Conservation (phyloP, 1,284 basidiomycete species). For the Exobasidium cylindrosporum region DNA sequence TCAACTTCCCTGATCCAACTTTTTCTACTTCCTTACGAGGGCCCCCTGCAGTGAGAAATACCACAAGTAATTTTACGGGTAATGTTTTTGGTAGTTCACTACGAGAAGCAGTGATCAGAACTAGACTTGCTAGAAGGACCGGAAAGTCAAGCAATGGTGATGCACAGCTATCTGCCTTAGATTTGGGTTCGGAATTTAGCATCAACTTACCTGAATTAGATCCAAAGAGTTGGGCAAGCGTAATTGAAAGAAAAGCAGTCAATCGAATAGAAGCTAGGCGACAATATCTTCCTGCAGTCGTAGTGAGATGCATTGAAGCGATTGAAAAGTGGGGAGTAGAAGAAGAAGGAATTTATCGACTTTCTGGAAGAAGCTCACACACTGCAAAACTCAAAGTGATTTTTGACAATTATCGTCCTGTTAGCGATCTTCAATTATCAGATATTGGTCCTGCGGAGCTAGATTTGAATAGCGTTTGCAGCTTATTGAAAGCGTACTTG, state of each 20-base stretch:
- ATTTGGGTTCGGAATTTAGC: conserved; percentile 14
- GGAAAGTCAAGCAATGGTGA: background rate
- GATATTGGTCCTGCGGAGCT: conserved; percentile 47
- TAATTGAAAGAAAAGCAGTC: background rate
- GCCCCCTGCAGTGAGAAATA: conserved; percentile 15
- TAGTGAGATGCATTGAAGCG: conserved; percentile 47
- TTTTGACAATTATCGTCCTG: conserved; percentile 27
- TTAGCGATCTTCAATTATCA: conserved; percentile 31
- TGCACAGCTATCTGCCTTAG: conserved; percentile 6
- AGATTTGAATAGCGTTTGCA: conserved; percentile 52
- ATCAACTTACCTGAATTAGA: conserved; percentile 4
- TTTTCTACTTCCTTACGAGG: conserved; percentile 5
- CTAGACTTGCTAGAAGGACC: conserved; percentile 21
- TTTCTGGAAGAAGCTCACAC: conserved; percentile 48
- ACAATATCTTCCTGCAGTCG: conserved; percentile 36
- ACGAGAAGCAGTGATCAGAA: conserved; percentile 33
- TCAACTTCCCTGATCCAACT: conserved; percentile 15
- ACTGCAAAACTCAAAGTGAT: conserved; percentile 35
- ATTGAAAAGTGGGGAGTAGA: conserved; percentile 44
- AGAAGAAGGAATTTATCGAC: conserved; percentile 51
- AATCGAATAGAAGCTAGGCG: conserved; percentile 31
- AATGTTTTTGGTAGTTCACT: conserved; percentile 37
- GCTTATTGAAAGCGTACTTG: conserved; percentile 48
- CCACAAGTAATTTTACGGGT: conserved; percentile 11
- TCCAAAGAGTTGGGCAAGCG: background rate